These are phyloP conservation scores for Brasilioporus rufonigricans DNA, from an alignment of 768 basidiomycete species.

Conservation along the genomic window DNA sequence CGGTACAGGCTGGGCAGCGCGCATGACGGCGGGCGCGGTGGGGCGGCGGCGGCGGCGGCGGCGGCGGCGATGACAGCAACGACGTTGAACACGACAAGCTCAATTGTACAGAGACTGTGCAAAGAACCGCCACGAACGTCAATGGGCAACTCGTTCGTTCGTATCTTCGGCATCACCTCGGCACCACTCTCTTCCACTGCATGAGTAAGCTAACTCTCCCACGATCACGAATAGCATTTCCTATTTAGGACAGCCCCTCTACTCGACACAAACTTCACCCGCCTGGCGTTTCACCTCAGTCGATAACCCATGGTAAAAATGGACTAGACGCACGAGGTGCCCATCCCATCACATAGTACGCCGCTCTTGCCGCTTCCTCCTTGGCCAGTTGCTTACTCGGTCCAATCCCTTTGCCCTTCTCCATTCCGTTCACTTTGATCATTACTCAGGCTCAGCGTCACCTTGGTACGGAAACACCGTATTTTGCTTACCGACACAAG, in stretches of 20 bases:
- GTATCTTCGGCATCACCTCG: slow-evolving; percentile 29
- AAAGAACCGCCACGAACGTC: slow-evolving; percentile 19
- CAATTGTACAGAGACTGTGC: too few species aligned
- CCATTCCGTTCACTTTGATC: slow-evolving; percentile 61
- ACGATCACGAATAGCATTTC: slow-evolving; percentile 15
- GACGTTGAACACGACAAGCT: not conserved
- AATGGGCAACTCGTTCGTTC: slow-evolving; percentile 13
- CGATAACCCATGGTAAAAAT: not conserved
- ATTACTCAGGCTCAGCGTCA: slow-evolving; percentile 3
- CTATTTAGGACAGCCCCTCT: slow-evolving; percentile 17
- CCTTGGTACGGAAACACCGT: not conserved
- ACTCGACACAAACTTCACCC: slow-evolving; percentile 13
- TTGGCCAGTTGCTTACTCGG: slow-evolving; percentile 73
- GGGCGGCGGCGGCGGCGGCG: not conserved
- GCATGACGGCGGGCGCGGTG: slow-evolving; percentile 19
- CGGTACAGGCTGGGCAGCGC: slow-evolving; percentile 17
- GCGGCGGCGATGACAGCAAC: not conserved
- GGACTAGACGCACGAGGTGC: slow-evolving; percentile 38
- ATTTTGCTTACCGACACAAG: slow-evolving; percentile 59
- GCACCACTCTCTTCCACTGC: slow-evolving; percentile 12
- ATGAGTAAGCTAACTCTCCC: slow-evolving; percentile 28
- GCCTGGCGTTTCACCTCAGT: slow-evolving; percentile 4
- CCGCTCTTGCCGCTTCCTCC: slow-evolving; percentile 71
- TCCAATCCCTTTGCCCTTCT: slow-evolving; percentile 64
- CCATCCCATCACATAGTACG: slow-evolving; percentile 78